Evolutionary conservation across 345 rosid species (phyloP).

Genomic region (Pistacia integerrima): DNA sequence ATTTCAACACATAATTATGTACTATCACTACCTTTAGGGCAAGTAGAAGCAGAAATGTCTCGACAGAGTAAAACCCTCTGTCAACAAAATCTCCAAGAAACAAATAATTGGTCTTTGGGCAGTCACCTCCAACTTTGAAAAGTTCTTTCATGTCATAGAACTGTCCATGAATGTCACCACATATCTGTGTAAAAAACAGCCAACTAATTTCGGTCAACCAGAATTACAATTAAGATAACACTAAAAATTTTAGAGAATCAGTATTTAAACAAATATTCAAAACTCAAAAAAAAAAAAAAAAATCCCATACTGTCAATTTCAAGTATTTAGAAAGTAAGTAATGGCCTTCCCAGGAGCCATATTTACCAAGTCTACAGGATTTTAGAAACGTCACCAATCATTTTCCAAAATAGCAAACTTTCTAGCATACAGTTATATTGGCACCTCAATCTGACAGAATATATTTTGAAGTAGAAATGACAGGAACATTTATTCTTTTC

Average conservation of each 20-base stretch:
- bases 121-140: slow-evolving; percentile 93
- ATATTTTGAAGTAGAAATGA: neutral
- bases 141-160: slow-evolving; percentile 98
- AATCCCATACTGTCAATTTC: neutral
- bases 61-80: slow-evolving; percentile 94
- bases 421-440: neutral
- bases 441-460: neutral
- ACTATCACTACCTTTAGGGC: slow-evolving; percentile 79
- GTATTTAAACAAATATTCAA: neutral
- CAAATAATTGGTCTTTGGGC: slow-evolving; percentile 93
- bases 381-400: neutral
- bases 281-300: too few species aligned
- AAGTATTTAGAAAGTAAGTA: neutral
- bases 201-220: slow-evolving; percentile 9
- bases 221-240: neutral
- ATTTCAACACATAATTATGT: neutral
- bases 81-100: slow-evolving; percentile 99
- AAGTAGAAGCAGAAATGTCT: slow-evolving; percentile 89
- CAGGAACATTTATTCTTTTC: neutral
- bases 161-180: slow-evolving; percentile 99
- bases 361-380: neutral
- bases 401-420: neutral
- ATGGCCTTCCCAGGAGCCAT: neutral
- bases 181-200: slow-evolving; percentile 50
- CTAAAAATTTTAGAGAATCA: neutral